Percentiles rank a stretch among this genome's conserved stretches.
These are phyloP conservation scores for Venustampulla echinocandica DNA, from an alignment of 495 filamentous ascomycete species.

Conservation along the genomic window DNA sequence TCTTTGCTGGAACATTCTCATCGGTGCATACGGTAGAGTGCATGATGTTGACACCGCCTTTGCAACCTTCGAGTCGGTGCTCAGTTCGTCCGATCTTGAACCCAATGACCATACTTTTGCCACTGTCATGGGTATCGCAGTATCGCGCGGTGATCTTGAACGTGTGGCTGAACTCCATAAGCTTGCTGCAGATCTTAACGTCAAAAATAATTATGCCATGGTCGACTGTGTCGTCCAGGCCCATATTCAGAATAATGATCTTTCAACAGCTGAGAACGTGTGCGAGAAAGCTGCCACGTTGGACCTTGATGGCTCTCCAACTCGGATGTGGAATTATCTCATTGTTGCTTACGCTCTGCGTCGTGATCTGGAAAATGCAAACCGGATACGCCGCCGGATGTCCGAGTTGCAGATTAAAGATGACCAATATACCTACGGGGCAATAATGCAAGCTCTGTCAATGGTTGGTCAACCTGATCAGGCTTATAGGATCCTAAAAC, in stretches of 20 bases:
- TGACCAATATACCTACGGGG: constrained; percentile 62
- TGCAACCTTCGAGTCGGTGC: constrained; percentile 47
- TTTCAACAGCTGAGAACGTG: constrained; percentile 52
- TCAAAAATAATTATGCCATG: constrained; percentile 41
- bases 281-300: constrained; percentile 32
- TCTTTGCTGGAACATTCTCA: constrained; percentile 64
- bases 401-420: constrained; percentile 44
- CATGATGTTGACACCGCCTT: constrained; percentile 57
- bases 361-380: constrained; percentile 51
- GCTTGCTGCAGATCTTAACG: constrained; percentile 35
- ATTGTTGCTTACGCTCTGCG: constrained; percentile 57
- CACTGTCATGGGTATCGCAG: constrained; percentile 62
- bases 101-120: constrained; percentile 57
- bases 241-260: constrained; percentile 54
- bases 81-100: constrained; percentile 27
- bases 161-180: constrained; percentile 53
- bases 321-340: constrained; percentile 71
- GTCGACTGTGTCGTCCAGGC: constrained; percentile 57
- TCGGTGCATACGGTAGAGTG: constrained; percentile 59
- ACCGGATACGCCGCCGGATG: constrained; percentile 57
- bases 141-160: constrained; percentile 65
- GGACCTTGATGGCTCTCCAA: constrained; percentile 34
- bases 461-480: constrained; percentile 50
- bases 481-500: constrained; percentile 56
- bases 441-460: constrained; percentile 62